phyloP scores from a whole-genome alignment of 2,329 filamentous ascomycete species.

The Pyrenophora graminea region DNA sequence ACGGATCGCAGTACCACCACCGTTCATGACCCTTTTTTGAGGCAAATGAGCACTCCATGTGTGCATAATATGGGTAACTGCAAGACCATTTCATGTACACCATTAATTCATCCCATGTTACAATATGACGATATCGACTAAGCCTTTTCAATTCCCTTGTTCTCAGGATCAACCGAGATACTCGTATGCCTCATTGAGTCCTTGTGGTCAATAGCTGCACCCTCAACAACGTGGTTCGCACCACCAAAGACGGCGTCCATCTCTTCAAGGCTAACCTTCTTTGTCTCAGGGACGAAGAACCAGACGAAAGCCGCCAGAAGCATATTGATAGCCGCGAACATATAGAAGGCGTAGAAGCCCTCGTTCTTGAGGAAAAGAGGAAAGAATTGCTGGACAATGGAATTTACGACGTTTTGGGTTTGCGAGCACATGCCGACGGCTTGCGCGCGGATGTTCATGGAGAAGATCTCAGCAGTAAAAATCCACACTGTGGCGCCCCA shows the following conservation, averaged over 20 bases:
- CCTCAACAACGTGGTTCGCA: constrained; percentile 60
- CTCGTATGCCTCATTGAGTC: constrained; percentile 40
- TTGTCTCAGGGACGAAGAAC: constrained; percentile 51
- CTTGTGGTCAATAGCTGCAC: constrained; percentile 53
- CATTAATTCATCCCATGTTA: not conserved
- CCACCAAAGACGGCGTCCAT: constrained; percentile 62
- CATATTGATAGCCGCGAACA: constrained; percentile 56
- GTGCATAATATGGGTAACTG: too few relatives aligned
- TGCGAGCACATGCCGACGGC: constrained; percentile 69
- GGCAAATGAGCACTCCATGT: too few relatives aligned
- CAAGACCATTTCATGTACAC: too few relatives aligned
- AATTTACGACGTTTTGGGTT: constrained; percentile 65
- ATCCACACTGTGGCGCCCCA: constrained; percentile 74
- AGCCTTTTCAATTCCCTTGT: constrained; percentile 19
- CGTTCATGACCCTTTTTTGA: too few relatives aligned
- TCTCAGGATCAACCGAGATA: constrained; percentile 23
- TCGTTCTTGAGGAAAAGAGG: constrained; percentile 66
- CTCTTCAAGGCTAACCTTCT: constrained; percentile 57
- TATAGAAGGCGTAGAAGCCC: constrained; percentile 61
- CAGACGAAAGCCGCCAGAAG: constrained; percentile 49
- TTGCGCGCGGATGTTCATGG: constrained; percentile 72
- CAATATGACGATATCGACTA: not conserved
- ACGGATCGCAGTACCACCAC: not conserved
- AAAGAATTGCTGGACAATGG: constrained; percentile 72
- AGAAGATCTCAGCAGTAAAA: constrained; percentile 71